A percentile compares a stretch with the other conserved stretches of the same genome.
phyloP scores from a whole-genome alignment of 2,329 filamentous ascomycete species.

The Apiospora malaysiana region DNA sequence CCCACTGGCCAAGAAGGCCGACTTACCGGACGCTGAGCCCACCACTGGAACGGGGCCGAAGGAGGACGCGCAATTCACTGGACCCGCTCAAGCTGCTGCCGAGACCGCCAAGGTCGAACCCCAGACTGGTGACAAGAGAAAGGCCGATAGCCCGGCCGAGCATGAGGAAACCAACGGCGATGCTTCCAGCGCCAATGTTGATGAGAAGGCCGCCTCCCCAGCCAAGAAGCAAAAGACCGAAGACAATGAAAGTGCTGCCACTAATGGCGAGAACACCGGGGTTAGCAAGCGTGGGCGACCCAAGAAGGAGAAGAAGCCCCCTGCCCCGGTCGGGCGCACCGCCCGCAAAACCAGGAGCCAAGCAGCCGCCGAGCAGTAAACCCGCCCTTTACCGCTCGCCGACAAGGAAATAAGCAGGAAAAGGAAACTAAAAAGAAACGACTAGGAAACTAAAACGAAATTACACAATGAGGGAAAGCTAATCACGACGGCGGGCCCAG shows the following conservation, averaged over 20 bases:
- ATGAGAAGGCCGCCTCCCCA: conserved; percentile 7
- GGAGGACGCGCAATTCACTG: conserved; percentile 7
- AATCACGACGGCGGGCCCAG: neutral
- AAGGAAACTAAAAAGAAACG: neutral
- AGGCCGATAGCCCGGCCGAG: conserved; percentile 30
- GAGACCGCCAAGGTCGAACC: conserved; percentile 30
- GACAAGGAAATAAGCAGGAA: neutral
- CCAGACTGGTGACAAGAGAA: conserved; percentile 35
- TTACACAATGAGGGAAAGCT: neutral
- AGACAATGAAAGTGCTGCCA: conserved; percentile 38
- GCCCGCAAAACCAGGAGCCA: conserved; percentile 48
- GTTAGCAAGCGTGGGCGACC: conserved; percentile 45
- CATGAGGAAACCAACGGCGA: conserved; percentile 25
- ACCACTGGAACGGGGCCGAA: neutral
- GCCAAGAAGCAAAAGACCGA: conserved; percentile 29
- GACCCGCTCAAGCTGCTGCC: conserved; percentile 5
- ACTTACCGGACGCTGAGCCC: neutral
- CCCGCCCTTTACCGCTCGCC: neutral
- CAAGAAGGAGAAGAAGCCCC: conserved; percentile 42
- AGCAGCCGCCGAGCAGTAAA: conserved; percentile 25
- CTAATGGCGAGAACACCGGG: conserved; percentile 32
- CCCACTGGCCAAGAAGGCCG: conserved; percentile 11
- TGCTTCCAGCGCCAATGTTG: conserved; percentile 24
- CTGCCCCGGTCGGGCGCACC: conserved; percentile 41
- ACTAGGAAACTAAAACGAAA: neutral